These are phyloP conservation scores for Chrysanthemum seticuspe DNA, from an alignment of 129 eudicot species.

Conservation along the genomic window DNA sequence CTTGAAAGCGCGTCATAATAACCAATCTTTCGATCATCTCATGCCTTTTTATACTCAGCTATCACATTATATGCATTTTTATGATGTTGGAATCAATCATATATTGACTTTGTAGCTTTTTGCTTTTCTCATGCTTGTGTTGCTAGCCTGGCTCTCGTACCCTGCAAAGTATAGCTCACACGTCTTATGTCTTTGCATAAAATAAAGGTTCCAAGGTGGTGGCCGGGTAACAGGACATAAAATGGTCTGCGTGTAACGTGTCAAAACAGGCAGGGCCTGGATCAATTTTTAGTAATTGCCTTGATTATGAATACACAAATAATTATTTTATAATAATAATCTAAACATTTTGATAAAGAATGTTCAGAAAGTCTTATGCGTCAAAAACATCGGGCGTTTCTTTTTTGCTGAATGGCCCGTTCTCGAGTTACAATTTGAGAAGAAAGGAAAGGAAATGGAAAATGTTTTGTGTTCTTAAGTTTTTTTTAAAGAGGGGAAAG, in stretches of 20 bases:
- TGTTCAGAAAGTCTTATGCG: neutral
- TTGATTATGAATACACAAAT: neutral
- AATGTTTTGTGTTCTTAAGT: too few species aligned
- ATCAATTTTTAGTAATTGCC: neutral
- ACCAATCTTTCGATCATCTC: conserved; percentile 50
- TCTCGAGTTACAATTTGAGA: too few species aligned
- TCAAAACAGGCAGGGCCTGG: too few species aligned
- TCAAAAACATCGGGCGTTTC: too few species aligned
- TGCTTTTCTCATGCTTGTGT: conserved; percentile 82
- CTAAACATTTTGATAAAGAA: neutral
- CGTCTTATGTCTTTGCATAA: conserved; percentile 1
- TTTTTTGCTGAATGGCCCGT: too few species aligned
- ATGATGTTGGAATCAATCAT: conserved; percentile 43
- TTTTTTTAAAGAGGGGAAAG: too few species aligned
- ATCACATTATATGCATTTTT: conserved; percentile 30
- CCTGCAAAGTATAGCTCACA: conserved; percentile 38
- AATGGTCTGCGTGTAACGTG: neutral
- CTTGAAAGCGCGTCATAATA: conserved; percentile 79
- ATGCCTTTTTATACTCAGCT: conserved; percentile 46
- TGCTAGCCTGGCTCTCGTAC: conserved; percentile 72
- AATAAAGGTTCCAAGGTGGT: neutral
- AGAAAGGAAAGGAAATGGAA: too few species aligned
- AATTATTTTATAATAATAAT: neutral
- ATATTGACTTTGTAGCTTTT: conserved; percentile 46
- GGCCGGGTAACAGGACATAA: neutral